Percentiles rank a stretch among this genome's conserved stretches.
Conservation (phyloP, 257 asterid species). For the Phtheirospermum japonicum region DNA sequence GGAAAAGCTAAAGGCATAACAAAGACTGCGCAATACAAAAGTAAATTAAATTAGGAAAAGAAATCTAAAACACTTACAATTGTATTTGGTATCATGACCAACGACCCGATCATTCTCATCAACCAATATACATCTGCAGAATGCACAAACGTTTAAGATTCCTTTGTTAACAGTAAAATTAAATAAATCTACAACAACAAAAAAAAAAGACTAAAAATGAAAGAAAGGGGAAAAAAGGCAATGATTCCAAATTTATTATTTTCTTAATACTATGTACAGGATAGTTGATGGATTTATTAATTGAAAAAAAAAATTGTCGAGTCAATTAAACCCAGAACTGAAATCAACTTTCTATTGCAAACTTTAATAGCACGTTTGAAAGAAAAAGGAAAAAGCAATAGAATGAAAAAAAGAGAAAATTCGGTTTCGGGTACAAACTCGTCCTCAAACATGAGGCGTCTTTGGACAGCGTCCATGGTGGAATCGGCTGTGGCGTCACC, state of each 20-base stretch:
- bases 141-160: neutral
- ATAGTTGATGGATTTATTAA: neutral
- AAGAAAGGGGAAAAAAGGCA: conserved; percentile 21
- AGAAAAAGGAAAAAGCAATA: no score
- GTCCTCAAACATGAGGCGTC: conserved; percentile 97
- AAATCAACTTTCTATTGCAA: no score
- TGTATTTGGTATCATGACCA: conserved; percentile 92
- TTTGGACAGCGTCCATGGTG: conserved; percentile 89
- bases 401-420: neutral
- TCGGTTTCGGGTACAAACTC: conserved; percentile 49
- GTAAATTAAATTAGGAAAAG: neutral
- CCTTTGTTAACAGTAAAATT: conserved; percentile 51
- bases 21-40: neutral
- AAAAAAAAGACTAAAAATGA: conserved; percentile 19
- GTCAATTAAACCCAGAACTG: no score
- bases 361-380: no score
- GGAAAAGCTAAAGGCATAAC: neutral
- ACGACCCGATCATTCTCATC: conserved; percentile 78
- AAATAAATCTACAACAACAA: conserved; percentile 21
- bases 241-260: no score
- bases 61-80: conserved; percentile 53
- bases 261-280: no score
- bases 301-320: no score
- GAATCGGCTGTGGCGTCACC: conserved; percentile 61
- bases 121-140: conserved; percentile 88